phyloP scores from a whole-genome alignment of 1,284 basidiomycete genomes.

The Phenoliferia sp. region DNA sequence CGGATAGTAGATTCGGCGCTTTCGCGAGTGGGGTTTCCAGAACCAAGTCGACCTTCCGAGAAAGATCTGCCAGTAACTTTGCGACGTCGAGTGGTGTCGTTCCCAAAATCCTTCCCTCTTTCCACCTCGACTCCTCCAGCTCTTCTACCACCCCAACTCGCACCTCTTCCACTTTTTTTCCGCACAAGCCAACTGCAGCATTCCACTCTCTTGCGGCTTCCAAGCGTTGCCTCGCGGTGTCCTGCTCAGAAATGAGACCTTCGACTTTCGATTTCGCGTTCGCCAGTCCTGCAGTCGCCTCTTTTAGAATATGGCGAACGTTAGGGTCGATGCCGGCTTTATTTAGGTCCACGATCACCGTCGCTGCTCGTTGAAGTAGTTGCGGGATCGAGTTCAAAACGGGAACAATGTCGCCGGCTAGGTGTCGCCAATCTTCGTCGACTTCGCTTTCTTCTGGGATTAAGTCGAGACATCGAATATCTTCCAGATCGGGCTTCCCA shows the following conservation, averaged over 20 bases:
- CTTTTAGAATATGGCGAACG: background rate
- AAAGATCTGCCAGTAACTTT: background rate
- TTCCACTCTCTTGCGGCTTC: background rate
- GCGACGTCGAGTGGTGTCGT: background rate
- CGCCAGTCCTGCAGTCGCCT: background rate
- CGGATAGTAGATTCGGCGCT: background rate
- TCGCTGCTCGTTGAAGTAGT: conserved; percentile 1
- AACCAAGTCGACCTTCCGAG: background rate
- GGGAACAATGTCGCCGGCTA: background rate
- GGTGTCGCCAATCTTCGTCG: background rate
- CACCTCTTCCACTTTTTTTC: background rate
- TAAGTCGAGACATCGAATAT: background rate
- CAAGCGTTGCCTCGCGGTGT: background rate
- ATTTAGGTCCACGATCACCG: conserved; percentile 2
- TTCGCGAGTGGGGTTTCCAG: background rate
- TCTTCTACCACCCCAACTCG: background rate
- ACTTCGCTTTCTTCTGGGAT: background rate
- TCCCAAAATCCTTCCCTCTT: no score
- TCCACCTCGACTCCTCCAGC: background rate
- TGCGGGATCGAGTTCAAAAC: background rate
- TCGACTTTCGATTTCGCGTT: background rate
- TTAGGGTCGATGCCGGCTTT: conserved; percentile 14
- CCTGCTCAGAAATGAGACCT: background rate
- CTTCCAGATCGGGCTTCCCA: conserved; percentile 1
- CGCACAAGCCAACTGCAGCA: background rate